Base-by-base conservation (phyloP, 2,329 filamentous ascomycete genomes). In the Xylariales sp. region DNA sequence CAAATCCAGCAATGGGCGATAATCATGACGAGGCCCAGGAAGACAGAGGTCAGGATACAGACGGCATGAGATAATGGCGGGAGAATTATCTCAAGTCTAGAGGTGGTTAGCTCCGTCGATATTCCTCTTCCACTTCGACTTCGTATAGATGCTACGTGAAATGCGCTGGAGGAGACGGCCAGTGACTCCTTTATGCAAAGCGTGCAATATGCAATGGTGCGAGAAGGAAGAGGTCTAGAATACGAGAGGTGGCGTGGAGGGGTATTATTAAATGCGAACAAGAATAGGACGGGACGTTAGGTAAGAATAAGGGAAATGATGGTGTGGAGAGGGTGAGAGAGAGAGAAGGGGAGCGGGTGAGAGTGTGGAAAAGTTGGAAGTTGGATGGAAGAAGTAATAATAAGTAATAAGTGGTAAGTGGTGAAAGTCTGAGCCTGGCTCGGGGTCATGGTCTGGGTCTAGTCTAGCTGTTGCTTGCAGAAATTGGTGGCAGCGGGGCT, bases 381-480 rank as follows among this genome's bases (percentile, higher is more conserved):
- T 57, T 57, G 62, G 68, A 67, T 60, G 69, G 64, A 49, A 10
- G 62, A 49, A 49, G 59, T 46, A 62, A 74, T 72, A 70, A 70
- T 48, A 61, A 63, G 55, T 53, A 65, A 53, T 55, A 43, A 62
- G 57, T 65, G 53, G n/a, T 53, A 36, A 64, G 53, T 34, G 23
- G 34, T 41, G 48, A 23, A 53, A 48, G 53, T 52, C 56, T 36
- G 64, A 62, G 36, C 55, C 36, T 54, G 64, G 64, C 60, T 61
- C 18, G 39, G 60, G 48, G 46, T 43, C 50, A 53, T 18, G 63
- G 59, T 50, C 52, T 41, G 14, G 36, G 36, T 41, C 32, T 34
- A 34, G 49, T 54, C 23, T 23, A 39, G 57, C 36, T 18, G 56
- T 62, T 66, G 53, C 23, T 43, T 63, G 55, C 60, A 54, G 53